Conservation (phyloP, 208 protist species). For the Naegleria lovaniensis region DNA sequence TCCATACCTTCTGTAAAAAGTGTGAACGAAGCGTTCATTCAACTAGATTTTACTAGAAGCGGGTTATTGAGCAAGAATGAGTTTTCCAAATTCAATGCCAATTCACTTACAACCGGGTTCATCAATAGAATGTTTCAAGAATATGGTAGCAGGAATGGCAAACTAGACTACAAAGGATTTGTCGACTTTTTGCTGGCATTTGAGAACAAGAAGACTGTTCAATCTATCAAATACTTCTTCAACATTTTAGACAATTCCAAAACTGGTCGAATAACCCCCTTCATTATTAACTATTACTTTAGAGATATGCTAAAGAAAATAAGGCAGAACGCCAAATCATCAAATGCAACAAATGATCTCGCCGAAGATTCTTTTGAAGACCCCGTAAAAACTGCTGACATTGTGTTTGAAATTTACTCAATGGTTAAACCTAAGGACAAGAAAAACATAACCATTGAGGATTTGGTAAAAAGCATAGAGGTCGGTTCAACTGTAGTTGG, state of each 20-base stretch:
- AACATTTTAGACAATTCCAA: conserved; percentile 72
- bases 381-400: conserved; percentile 52
- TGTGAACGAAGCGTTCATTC: not conserved
- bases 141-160: conserved; percentile 67
- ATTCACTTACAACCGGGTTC: conserved; percentile 68
- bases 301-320: conserved; percentile 72
- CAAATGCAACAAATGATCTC: not conserved
- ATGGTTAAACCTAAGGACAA: conserved; percentile 68
- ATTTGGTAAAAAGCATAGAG: conserved; percentile 60
- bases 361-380: conserved; percentile 50
- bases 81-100: conserved; percentile 58
- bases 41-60: conserved; percentile 11
- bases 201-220: conserved; percentile 67
- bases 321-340: conserved; percentile 43
- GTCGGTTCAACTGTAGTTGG: conserved; percentile 69
- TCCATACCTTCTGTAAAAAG: not conserved
- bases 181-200: conserved; percentile 80
- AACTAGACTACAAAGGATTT: conserved; percentile 83
- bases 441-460: conserved; percentile 67
- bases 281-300: conserved; percentile 73
- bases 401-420: conserved; percentile 79
- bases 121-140: conserved; percentile 80
- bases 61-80: conserved; percentile 48
- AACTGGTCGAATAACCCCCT: conserved; percentile 57
- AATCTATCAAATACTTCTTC: conserved; percentile 70